Percentiles rank a stretch among this genome's conserved stretches.
Evolutionary conservation across 805 yeast genomes (phyloP).

Genomic region (Lipomyces orientalis): DNA sequence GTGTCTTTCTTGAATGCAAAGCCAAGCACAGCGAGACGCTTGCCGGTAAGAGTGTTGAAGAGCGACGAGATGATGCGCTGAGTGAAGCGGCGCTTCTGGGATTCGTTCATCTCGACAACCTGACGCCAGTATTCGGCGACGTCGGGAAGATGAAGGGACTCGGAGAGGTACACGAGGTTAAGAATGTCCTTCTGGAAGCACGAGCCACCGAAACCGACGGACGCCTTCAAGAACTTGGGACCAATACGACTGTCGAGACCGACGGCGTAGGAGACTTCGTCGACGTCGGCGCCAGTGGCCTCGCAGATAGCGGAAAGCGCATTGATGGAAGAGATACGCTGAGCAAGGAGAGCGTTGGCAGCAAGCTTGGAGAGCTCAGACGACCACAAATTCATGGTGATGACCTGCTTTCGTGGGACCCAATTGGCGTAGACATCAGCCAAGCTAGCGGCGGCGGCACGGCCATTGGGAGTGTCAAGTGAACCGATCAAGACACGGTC

Average conservation of each 20-base stretch:
- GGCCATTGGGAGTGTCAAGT: slow-evolving; percentile 40
- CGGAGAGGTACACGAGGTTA: slow-evolving; percentile 43
- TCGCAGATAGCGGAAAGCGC: slow-evolving; percentile 45
- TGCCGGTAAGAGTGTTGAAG: slow-evolving; percentile 43
- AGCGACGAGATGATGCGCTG: slow-evolving; percentile 40
- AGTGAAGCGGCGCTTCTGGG: slow-evolving; percentile 43
- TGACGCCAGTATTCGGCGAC: slow-evolving; percentile 43
- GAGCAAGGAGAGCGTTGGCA: slow-evolving; percentile 44
- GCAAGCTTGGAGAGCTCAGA: slow-evolving; percentile 45
- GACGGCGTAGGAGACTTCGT: slow-evolving; percentile 44
- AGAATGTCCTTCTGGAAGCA: slow-evolving; percentile 45
- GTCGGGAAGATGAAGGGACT: slow-evolving; percentile 43
- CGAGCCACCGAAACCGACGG: slow-evolving; percentile 45
- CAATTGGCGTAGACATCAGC: slow-evolving; percentile 44
- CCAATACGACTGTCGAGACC: slow-evolving; percentile 44
- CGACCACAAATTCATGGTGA: slow-evolving; percentile 44
- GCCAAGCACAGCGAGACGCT: slow-evolving; percentile 43
- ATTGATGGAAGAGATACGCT: slow-evolving; percentile 44
- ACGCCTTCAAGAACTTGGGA: slow-evolving; percentile 43
- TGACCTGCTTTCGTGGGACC: slow-evolving; percentile 42
- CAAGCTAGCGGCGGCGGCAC: slow-evolving; percentile 42
- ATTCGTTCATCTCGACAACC: slow-evolving; percentile 45
- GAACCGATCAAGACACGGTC: slow-evolving; percentile 45
- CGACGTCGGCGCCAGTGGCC: slow-evolving; percentile 45
- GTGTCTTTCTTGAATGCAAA: slow-evolving; percentile 46